Conservation (phyloP, 441 rosid species). For the Biscutella laevigata region DNA sequence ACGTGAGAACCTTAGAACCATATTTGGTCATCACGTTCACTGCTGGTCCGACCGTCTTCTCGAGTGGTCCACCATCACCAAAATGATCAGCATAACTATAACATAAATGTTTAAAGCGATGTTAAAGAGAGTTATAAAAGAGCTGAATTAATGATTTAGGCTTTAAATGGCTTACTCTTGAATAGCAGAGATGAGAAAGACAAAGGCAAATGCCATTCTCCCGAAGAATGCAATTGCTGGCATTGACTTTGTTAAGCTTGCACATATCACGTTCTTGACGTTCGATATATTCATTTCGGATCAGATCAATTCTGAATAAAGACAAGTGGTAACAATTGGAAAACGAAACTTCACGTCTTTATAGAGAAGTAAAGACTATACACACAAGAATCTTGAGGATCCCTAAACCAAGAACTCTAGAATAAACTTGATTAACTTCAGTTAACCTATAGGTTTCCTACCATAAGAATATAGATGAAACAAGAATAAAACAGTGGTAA, state of each 20-base stretch:
- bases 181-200: slow-evolving; percentile 22
- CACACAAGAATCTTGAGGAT: neutral
- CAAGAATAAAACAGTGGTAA: no score
- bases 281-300: no score
- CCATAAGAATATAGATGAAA: no score
- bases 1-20: slow-evolving; percentile 25
- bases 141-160: neutral
- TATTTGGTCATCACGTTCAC: slow-evolving; percentile 16
- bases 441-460: no score
- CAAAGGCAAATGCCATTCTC: slow-evolving; percentile 22
- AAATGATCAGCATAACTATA: slow-evolving; percentile 29
- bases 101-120: no score
- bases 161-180: slow-evolving; percentile 22
- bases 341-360: neutral
- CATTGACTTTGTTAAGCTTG: slow-evolving; percentile 19
- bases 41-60: slow-evolving; percentile 23
- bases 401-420: neutral
- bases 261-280: slow-evolving; percentile 14
- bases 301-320: no score
- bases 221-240: slow-evolving; percentile 28
- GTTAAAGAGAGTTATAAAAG: no score
- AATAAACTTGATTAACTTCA: neutral
- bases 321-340: no score
- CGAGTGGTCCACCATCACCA: slow-evolving; percentile 25
- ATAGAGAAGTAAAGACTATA: neutral